Evolutionary conservation across 768 basidiomycete species (phyloP).

Genomic region (Pleurotus citrinopileatus): DNA sequence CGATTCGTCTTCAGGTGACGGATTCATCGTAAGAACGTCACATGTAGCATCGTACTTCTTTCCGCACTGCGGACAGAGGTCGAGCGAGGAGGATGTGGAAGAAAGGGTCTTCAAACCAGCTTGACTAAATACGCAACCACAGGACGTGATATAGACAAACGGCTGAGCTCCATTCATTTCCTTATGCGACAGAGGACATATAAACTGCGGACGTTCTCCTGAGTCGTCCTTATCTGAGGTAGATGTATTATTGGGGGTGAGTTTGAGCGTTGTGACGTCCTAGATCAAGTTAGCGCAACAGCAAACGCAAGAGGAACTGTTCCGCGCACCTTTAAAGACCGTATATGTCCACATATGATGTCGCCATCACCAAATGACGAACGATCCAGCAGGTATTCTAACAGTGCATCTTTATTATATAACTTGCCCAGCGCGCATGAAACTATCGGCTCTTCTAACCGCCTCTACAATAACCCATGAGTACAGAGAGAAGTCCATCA

Average conservation of each 20-base stretch:
- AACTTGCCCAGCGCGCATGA: slow-evolving; percentile 91
- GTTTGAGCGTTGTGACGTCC: slow-evolving; percentile 87
- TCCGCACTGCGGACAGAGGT: slow-evolving; percentile 77
- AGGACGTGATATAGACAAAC: slow-evolving; percentile 82
- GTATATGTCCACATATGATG: slow-evolving; percentile 89
- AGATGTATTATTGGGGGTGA: slow-evolving; percentile 55
- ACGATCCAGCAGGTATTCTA: slow-evolving; percentile 87
- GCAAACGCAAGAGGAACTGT: not conserved
- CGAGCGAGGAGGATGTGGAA: slow-evolving; percentile 34
- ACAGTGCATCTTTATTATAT: slow-evolving; percentile 93
- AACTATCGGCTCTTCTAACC: slow-evolving; percentile 87
- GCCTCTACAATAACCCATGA: slow-evolving; percentile 66
- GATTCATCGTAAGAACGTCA: slow-evolving; percentile 69
- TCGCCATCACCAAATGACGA: slow-evolving; percentile 87
- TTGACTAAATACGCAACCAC: slow-evolving; percentile 91
- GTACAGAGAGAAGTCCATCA: not conserved
- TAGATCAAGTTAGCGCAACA: slow-evolving; percentile 24
- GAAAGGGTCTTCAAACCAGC: slow-evolving; percentile 71
- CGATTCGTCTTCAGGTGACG: slow-evolving; percentile 61
- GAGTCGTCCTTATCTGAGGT: slow-evolving; percentile 34
- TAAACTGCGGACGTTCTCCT: slow-evolving; percentile 63
- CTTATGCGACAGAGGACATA: slow-evolving; percentile 89
- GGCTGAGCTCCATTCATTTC: slow-evolving; percentile 93
- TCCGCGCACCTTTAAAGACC: slow-evolving; percentile 76
- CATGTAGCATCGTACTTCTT: slow-evolving; percentile 57